These are phyloP conservation scores for Aspergillus avenaceus DNA, from an alignment of 495 filamentous ascomycete genomes.

Conservation along the genomic window DNA sequence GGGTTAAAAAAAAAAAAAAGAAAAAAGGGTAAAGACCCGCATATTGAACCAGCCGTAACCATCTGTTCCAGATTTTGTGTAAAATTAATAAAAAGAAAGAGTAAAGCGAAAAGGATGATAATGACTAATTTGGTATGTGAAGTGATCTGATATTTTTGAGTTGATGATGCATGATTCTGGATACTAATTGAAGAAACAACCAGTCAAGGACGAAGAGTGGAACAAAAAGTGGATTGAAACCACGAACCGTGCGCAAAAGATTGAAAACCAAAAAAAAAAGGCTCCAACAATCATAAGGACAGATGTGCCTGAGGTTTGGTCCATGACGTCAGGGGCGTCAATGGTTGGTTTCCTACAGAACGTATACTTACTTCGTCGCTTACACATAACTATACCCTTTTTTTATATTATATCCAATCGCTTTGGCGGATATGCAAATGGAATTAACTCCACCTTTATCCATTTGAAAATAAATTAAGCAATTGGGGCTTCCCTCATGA, in stretches of 20 bases:
- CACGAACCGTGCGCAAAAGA: not conserved
- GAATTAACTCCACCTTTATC: too few species aligned
- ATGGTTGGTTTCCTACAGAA: not conserved
- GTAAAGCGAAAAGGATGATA: not conserved
- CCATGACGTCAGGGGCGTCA: not conserved
- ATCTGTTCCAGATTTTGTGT: too few species aligned
- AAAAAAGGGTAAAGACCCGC: not conserved
- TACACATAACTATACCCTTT: too few species aligned
- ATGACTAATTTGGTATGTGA: not conserved
- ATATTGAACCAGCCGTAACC: too few species aligned
- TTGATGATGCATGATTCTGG: not conserved
- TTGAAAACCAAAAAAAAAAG: too few species aligned
- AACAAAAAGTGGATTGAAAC: too few species aligned
- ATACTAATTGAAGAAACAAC: not conserved
- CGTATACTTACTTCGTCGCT: not conserved
- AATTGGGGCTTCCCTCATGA: not conserved
- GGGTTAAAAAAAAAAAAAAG: not conserved
- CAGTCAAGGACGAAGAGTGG: too few species aligned
- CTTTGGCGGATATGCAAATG: not conserved
- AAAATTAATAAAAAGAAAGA: too few species aligned
- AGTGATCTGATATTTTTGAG: not conserved
- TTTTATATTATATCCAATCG: not conserved
- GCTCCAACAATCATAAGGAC: too few species aligned
- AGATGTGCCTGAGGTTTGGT: not conserved
- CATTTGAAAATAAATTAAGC: not conserved